Conservation (phyloP, 495 filamentous ascomycete genomes). For the Astrothelium macrocarpum region DNA sequence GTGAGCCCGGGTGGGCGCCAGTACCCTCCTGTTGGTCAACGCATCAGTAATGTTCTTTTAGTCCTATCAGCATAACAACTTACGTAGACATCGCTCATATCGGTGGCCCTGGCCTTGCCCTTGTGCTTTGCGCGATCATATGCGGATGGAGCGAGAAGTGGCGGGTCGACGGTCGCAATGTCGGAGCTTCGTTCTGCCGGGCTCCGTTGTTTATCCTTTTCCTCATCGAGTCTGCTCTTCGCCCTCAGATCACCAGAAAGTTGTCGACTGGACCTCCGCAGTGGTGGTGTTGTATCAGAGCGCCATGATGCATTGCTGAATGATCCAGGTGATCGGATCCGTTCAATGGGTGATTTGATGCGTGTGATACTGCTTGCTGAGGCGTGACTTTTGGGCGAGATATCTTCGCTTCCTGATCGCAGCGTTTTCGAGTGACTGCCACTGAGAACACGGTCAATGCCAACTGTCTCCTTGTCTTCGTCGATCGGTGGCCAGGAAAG, state of each 20-base stretch:
- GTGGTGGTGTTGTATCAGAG: background rate
- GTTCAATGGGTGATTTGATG: background rate
- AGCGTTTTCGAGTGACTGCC: conserved; percentile 19
- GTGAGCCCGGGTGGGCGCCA: conserved; percentile 84
- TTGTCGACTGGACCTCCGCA: conserved; percentile 16
- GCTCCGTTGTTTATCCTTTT: background rate
- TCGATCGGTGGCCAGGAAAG: conserved; percentile 44
- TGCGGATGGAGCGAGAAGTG: conserved; percentile 48
- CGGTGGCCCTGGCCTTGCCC: conserved; percentile 70
- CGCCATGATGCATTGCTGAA: conserved; percentile 3
- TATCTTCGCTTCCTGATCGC: conserved; percentile 3
- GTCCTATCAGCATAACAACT: conserved; percentile 36
- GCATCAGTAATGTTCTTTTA: conserved; percentile 1
- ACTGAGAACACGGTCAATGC: conserved; percentile 27
- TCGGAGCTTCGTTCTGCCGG: background rate
- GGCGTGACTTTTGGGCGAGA: background rate
- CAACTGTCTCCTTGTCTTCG: conserved; percentile 34
- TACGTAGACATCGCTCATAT: conserved; percentile 92
- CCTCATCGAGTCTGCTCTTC: conserved; percentile 43
- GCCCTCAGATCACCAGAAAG: conserved; percentile 72
- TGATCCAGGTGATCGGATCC: background rate
- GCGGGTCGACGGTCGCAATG: conserved; percentile 28
- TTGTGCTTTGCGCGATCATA: conserved; percentile 74
- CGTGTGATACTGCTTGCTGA: background rate
- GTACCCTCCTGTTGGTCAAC: conserved; percentile 64